phyloP scores from a whole-genome alignment of 371 early-diverging fungal genomes.

The Ecytonucleospora hepatopenaei region DNA sequence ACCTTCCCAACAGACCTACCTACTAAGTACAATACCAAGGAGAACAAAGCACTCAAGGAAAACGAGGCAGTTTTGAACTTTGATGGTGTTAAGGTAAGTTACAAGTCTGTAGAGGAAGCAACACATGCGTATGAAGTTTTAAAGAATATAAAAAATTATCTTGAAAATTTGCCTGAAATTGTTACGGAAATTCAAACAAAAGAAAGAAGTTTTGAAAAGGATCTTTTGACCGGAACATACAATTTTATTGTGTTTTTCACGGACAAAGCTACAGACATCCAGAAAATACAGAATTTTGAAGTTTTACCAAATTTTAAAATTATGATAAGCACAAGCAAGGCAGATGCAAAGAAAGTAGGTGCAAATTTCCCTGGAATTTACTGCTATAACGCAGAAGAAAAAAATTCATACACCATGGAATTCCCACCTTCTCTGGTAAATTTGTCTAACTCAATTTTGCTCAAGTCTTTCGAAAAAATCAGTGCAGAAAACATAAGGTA shows the following conservation, averaged over 20 bases:
- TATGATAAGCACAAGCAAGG: conserved; percentile 37
- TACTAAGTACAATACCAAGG: not conserved
- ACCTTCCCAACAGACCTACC: not conserved
- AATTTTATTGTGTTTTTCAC: conserved; percentile 25
- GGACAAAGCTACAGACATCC: conserved; percentile 2
- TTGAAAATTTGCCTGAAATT: not conserved
- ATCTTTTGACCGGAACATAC: conserved; percentile 14
- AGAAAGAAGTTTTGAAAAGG: not conserved
- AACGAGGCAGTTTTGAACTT: not conserved
- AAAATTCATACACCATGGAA: conserved; percentile 10
- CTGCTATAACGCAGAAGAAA: conserved; percentile 41
- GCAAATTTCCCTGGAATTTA: conserved; percentile 43
- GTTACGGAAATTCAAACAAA: not conserved
- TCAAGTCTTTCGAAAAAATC: conserved; percentile 18
- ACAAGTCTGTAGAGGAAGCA: not conserved
- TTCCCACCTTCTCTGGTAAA: not conserved
- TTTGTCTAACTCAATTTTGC: not conserved
- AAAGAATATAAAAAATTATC: not conserved
- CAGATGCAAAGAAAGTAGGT: conserved; percentile 24
- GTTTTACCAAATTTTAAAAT: not conserved
- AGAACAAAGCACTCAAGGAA: not conserved
- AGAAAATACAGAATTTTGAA: conserved; percentile 3
- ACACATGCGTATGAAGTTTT: not conserved
- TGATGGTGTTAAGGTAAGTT: not conserved
- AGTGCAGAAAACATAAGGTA: conserved; percentile 20